Base-by-base conservation (phyloP, 306 rosid species). In the Cucurbita argyrosperma region DNA sequence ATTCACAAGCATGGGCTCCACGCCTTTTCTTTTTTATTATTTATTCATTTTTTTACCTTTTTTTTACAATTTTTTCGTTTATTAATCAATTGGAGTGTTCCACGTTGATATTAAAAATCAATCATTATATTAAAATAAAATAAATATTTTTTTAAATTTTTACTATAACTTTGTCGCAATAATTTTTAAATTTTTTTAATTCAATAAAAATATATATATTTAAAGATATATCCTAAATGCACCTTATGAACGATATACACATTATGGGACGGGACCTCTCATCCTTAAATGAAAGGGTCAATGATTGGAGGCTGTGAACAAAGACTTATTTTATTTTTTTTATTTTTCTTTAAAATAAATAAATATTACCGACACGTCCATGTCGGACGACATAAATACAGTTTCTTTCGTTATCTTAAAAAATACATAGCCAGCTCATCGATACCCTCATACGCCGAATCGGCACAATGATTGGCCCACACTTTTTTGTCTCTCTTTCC, bases 351-450 rank as follows among this genome's bases (percentile, higher is more conserved):
- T 35, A 50, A 19, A 19, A 10, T 4, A n/a, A 53, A 72, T 1
- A 47, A 52, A 16, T 39, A 35, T 30, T 78, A 82, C 91, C 87
- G 91, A 87, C 91, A 81, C 26, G 52, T 42, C 72, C 82, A 74
- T 81, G 84, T 79, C 74, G 56, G 85, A 72, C 26, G 49, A 21
- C 65, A 53, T 76, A 76, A 76, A 75, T 53, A 60, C 74, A 62
- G 55, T 54, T 18, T 71, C n/a, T 61, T 46, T 30, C 52, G 71
- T 62, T 71, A 65, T 76, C 68, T 80, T 83, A 58, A 59, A 53
- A 87, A 82, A 68, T 83, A 83, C 60, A 72, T 76, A 77, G 85
- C 88, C 88, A 85, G 84, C 85, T 45, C 54, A 73, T 35, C 77
- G 40, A 72, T 46, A 52, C 64, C 51, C 69, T 66, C 45, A 69